These are phyloP conservation scores for Lactifluus volemus DNA, from an alignment of 768 basidiomycete species.

Conservation along the genomic window DNA sequence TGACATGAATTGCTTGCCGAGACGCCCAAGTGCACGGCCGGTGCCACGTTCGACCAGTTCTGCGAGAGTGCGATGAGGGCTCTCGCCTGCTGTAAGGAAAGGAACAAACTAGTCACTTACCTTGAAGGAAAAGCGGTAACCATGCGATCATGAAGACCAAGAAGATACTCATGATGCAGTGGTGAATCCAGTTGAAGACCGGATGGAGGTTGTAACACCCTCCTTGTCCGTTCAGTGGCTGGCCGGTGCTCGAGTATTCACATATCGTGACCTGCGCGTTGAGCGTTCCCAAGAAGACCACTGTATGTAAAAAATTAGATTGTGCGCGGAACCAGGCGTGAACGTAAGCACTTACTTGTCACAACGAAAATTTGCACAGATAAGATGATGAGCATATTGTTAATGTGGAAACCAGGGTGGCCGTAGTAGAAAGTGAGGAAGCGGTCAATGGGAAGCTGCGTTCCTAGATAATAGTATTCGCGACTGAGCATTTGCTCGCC, in stretches of 20 bases:
- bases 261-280: constrained; percentile 78
- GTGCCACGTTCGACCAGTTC: constrained; percentile 96
- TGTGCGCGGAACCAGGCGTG: background rate
- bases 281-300: constrained; percentile 92
- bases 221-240: constrained; percentile 64
- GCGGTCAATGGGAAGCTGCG: constrained; percentile 94
- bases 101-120: constrained; percentile 32
- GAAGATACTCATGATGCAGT: constrained; percentile 96
- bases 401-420: constrained; percentile 99
- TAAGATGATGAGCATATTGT: constrained; percentile 97
- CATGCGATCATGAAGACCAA: constrained; percentile 97
- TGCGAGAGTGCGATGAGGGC: constrained; percentile 27
- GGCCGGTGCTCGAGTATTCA: constrained; percentile 61
- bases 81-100: background rate
- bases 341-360: constrained; percentile 51
- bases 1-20: constrained; percentile 91
- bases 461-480: constrained; percentile 98
- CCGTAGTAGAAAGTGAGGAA: constrained; percentile 99
- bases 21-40: constrained; percentile 80
- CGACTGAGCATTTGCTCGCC: constrained; percentile 99
- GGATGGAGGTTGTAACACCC: constrained; percentile 95
- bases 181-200: constrained; percentile 91
- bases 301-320: constrained; percentile 38
- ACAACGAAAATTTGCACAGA: constrained; percentile 95
- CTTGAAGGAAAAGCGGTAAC: constrained; percentile 91